Conservation (phyloP, 1,284 basidiomycete genomes). For the Coniferiporia weirii region DNA sequence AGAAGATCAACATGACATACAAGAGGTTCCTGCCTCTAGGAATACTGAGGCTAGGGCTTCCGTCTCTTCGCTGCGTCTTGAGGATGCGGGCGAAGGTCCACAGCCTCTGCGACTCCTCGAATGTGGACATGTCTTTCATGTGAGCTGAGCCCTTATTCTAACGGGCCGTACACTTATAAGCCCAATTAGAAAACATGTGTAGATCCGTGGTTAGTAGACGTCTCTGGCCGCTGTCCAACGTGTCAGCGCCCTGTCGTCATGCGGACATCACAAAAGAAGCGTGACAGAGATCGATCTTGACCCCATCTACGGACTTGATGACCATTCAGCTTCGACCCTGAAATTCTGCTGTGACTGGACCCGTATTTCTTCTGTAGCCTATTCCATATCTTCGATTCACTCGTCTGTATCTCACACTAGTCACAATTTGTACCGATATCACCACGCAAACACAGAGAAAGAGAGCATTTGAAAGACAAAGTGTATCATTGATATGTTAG, state of each 20-base stretch:
- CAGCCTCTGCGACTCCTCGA: conserved; percentile 66
- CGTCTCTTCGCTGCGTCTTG: conserved; percentile 39
- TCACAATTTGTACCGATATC: neutral
- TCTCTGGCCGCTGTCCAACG: conserved; percentile 74
- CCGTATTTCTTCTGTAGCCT: neutral
- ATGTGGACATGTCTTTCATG: conserved; percentile 82
- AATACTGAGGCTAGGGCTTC: conserved; percentile 37
- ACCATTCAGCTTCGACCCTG: neutral
- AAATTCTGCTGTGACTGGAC: neutral
- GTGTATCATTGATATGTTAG: neutral
- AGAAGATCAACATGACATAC: conserved; percentile 27
- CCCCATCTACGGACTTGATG: too few relatives aligned
- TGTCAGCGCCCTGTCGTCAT: conserved; percentile 57
- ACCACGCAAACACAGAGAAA: neutral
- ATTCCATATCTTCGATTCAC: neutral
- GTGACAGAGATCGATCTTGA: neutral
- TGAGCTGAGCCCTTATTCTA: conserved; percentile 34
- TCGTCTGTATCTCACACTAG: neutral
- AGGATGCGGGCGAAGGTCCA: conserved; percentile 66
- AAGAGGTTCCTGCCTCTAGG: conserved; percentile 30
- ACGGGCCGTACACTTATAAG: neutral
- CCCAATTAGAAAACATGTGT: conserved; percentile 63
- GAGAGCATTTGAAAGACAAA: neutral
- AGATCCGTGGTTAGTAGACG: conserved; percentile 72
- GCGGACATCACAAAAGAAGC: conserved; percentile 9